Conservation (phyloP, 2,329 filamentous ascomycete genomes). For the Aspergillus quadricinctus region DNA sequence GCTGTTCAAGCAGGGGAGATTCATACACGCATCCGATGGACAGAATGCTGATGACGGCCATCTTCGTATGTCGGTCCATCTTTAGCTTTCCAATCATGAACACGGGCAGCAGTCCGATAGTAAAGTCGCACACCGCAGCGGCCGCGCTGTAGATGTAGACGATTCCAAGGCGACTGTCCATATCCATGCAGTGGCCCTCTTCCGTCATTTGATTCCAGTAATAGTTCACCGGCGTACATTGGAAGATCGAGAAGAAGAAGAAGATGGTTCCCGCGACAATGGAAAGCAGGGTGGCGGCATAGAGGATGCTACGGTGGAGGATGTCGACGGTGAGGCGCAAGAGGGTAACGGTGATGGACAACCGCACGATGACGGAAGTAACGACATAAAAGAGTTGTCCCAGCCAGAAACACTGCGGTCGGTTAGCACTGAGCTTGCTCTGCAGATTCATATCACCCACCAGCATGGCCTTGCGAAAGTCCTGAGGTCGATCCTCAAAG, state of each 20-base stretch:
- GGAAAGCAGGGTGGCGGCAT: constrained; percentile 41
- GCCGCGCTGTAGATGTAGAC: constrained; percentile 25
- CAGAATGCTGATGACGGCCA: not conserved
- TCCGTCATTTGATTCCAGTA: constrained; percentile 42
- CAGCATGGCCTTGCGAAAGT: not conserved
- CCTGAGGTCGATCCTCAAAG: constrained; percentile 22
- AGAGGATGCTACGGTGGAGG: constrained; percentile 45
- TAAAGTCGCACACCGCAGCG: constrained; percentile 43
- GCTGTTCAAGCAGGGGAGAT: no score
- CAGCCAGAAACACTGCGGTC: constrained; percentile 43
- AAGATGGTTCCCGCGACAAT: constrained; percentile 43
- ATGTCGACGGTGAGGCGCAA: constrained; percentile 45
- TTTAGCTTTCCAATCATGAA: not conserved
- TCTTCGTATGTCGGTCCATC: not conserved
- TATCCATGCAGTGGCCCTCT: constrained; percentile 39
- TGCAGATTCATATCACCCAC: not conserved
- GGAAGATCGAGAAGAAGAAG: constrained; percentile 47
- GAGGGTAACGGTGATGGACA: constrained; percentile 51
- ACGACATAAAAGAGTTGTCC: constrained; percentile 51
- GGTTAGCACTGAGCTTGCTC: not conserved
- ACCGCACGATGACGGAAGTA: constrained; percentile 44
- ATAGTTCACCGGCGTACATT: constrained; percentile 46
- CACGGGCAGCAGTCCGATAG: constrained; percentile 45
- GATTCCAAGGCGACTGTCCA: constrained; percentile 21
- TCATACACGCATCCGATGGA: not conserved